Conservation (phyloP, 441 rosid genomes). For the Mallotus japonicus region DNA sequence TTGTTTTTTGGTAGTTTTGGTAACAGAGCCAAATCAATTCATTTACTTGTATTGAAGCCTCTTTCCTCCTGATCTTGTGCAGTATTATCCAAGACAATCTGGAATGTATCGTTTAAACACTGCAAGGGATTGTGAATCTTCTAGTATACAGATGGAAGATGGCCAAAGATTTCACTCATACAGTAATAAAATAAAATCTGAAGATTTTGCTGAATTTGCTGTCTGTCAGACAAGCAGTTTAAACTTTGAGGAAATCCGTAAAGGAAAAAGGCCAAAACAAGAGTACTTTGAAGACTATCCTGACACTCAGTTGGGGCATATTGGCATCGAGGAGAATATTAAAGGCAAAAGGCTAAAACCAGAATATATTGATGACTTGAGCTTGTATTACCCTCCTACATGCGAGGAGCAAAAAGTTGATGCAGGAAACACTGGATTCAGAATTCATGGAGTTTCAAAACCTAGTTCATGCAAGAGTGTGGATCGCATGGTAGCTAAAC, state of each 20-base stretch:
- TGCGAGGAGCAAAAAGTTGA: slow-evolving; percentile 54
- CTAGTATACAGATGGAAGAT: slow-evolving; percentile 21
- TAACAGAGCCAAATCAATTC: not conserved
- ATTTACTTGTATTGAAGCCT: not conserved
- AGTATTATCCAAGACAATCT: slow-evolving; percentile 26
- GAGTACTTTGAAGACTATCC: slow-evolving; percentile 36
- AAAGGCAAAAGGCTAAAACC: slow-evolving; percentile 63
- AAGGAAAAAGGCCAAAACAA: slow-evolving; percentile 72
- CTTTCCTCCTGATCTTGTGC: slow-evolving; percentile 20
- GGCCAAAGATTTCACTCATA: slow-evolving; percentile 19
- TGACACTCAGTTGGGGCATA: slow-evolving; percentile 26
- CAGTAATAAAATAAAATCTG: slow-evolving; percentile 40
- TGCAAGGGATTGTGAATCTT: slow-evolving; percentile 7
- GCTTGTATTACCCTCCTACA: slow-evolving; percentile 37
- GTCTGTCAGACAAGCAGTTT: slow-evolving; percentile 20
- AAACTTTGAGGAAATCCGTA: slow-evolving; percentile 37
- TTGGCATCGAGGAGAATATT: slow-evolving; percentile 27
- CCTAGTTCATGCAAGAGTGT: slow-evolving; percentile 46
- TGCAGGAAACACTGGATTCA: slow-evolving; percentile 21
- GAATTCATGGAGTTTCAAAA: slow-evolving; percentile 34
- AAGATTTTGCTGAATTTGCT: slow-evolving; percentile 39
- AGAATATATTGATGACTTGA: slow-evolving; percentile 42
- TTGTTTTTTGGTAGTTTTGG: not conserved
- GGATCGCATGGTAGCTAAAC: slow-evolving; percentile 44
- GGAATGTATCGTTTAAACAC: not conserved